Conservation (phyloP, 257 asterid species). For the Leonotis leonurus region DNA sequence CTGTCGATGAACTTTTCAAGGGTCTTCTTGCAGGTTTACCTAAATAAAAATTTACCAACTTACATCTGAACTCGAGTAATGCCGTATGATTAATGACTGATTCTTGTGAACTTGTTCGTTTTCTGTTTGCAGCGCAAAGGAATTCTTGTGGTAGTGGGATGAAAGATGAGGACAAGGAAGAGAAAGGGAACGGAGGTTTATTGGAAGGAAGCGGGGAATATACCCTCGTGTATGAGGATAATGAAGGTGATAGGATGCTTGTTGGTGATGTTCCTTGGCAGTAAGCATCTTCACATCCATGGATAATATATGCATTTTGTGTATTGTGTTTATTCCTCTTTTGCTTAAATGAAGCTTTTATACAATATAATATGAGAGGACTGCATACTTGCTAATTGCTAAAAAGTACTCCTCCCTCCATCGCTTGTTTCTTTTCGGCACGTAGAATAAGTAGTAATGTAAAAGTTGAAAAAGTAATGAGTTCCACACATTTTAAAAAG, state of each 20-base stretch:
- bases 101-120: too few relatives aligned
- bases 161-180: slow-evolving; percentile 31
- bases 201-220: slow-evolving; percentile 87
- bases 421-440: too few relatives aligned
- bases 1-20: slow-evolving; percentile 77
- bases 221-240: slow-evolving; percentile 94
- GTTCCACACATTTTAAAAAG: too few relatives aligned
- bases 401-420: too few relatives aligned
- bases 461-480: too few relatives aligned
- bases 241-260: slow-evolving; percentile 98
- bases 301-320: slow-evolving; percentile 18
- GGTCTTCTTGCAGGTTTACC: slow-evolving; percentile 78
- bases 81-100: neutral
- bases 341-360: neutral
- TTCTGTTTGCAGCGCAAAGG: slow-evolving; percentile 56
- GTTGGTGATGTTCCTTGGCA: slow-evolving; percentile 99
- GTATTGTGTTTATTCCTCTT: neutral
- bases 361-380: neutral
- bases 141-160: slow-evolving; percentile 32
- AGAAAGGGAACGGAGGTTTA: slow-evolving; percentile 45
- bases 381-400: too few relatives aligned
- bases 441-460: too few relatives aligned
- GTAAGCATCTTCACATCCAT: slow-evolving; percentile 53
- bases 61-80: neutral
- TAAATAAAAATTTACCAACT: neutral